Conservation (phyloP, 2,329 filamentous ascomycete species). For the Conoideocrella luteorostrata region DNA sequence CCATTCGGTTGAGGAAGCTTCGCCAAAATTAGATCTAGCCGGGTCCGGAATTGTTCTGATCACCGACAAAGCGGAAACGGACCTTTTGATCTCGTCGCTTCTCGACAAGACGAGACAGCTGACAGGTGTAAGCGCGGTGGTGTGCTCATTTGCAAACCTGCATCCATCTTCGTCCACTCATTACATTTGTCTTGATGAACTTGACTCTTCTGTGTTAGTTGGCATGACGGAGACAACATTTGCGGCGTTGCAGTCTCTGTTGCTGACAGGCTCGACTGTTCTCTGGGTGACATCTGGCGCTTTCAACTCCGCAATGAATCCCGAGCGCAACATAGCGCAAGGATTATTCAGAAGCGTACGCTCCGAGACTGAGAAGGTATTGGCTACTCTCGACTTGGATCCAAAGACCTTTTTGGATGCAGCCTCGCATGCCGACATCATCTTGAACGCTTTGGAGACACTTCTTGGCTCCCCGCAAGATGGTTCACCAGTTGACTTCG, state of each 20-base stretch:
- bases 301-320: conserved; percentile 28
- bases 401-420: no score
- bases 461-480: conserved; percentile 14
- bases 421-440: conserved; percentile 25
- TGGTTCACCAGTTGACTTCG: conserved; percentile 18
- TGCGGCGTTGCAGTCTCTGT: conserved; percentile 25
- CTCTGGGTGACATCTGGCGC: conserved; percentile 36
- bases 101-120: not conserved
- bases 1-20: no score
- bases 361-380: conserved; percentile 37
- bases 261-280: conserved; percentile 27
- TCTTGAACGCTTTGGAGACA: conserved; percentile 19
- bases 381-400: conserved; percentile 40
- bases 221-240: conserved; percentile 35
- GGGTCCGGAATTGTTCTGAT: conserved; percentile 17
- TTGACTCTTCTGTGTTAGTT: conserved; percentile 37
- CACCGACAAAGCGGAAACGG: conserved; percentile 12
- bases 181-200: conserved; percentile 37
- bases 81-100: conserved; percentile 16
- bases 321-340: conserved; percentile 36
- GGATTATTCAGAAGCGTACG: conserved; percentile 40
- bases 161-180: conserved; percentile 11
- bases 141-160: conserved; percentile 14
- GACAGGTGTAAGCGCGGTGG: conserved; percentile 14
- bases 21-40: conserved; percentile 4